phyloP scores from a whole-genome alignment of 495 filamentous ascomycete genomes.

The Durotheca rogersii region DNA sequence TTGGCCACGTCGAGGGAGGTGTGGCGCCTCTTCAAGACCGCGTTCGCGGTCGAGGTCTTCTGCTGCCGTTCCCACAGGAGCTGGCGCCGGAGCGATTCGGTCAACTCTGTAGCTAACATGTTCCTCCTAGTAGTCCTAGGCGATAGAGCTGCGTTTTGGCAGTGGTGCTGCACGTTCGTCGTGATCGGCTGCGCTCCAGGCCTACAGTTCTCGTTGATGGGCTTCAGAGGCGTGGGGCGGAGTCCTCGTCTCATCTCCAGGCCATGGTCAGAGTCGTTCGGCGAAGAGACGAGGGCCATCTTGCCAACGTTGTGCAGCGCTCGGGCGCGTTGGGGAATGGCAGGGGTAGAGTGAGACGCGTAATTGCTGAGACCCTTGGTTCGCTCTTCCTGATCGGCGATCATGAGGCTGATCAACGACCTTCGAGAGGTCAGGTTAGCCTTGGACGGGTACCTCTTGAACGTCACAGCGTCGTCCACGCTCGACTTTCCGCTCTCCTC shows the following conservation, averaged over 20 bases:
- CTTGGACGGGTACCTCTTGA: slow-evolving; percentile 87
- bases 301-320: slow-evolving; percentile 72
- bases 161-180: slow-evolving; percentile 64
- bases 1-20: slow-evolving; percentile 88
- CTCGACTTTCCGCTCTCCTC: slow-evolving; percentile 82
- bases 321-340: slow-evolving; percentile 71
- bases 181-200: slow-evolving; percentile 78
- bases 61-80: slow-evolving; percentile 52
- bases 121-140: slow-evolving; percentile 92
- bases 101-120: slow-evolving; percentile 92
- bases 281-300: slow-evolving; percentile 69
- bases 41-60: slow-evolving; percentile 83
- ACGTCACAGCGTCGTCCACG: slow-evolving; percentile 73
- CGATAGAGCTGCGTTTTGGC: slow-evolving; percentile 69
- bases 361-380: slow-evolving; percentile 62
- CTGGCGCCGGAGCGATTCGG: slow-evolving; percentile 51
- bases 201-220: slow-evolving; percentile 68
- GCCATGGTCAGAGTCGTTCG: slow-evolving; percentile 63
- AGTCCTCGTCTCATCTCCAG: slow-evolving; percentile 63
- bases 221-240: slow-evolving; percentile 47
- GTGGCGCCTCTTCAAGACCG: slow-evolving; percentile 86
- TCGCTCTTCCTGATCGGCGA: slow-evolving; percentile 73
- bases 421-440: slow-evolving; percentile 81
- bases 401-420: slow-evolving; percentile 85
- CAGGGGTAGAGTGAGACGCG: slow-evolving; percentile 78